phyloP scores from a whole-genome alignment of 768 basidiomycete genomes.

The Termitomyces eurrhizus region DNA sequence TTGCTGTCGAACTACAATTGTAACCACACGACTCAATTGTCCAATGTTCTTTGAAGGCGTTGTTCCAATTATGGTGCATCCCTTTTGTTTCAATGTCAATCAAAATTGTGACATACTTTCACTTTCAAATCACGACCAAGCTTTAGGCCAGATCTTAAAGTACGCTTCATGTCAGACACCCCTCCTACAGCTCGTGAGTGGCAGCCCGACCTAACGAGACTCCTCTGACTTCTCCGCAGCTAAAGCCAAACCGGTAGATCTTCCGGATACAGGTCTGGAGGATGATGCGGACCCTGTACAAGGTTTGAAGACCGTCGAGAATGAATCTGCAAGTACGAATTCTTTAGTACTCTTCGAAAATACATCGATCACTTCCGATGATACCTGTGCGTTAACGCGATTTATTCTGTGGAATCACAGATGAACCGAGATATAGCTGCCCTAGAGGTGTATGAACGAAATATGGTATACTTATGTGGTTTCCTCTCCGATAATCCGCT shows the following conservation, averaged over 20 bases:
- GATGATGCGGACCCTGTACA: not conserved
- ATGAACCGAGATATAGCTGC: not conserved
- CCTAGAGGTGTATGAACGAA: constrained; percentile 20
- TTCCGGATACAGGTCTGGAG: constrained; percentile 14
- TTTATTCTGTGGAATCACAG: not conserved
- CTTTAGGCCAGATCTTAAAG: not conserved
- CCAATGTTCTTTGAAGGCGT: not conserved
- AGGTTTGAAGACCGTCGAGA: not conserved
- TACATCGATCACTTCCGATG: not conserved
- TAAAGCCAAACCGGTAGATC: constrained; percentile 10
- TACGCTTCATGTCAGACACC: constrained; percentile 4
- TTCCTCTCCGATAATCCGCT: not conserved
- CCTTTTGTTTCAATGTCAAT: not conserved
- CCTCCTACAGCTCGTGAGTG: constrained; percentile 14
- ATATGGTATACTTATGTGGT: constrained; percentile 15
- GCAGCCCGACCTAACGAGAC: not conserved
- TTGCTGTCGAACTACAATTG: not conserved
- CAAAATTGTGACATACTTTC: constrained; percentile 5
- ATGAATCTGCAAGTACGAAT: not conserved
- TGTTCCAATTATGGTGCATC: constrained; percentile 8
- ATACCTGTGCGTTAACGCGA: not conserved
- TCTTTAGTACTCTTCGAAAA: not conserved
- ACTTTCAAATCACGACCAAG: not conserved
- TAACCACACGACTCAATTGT: not conserved
- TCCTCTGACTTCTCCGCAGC: constrained; percentile 9